phyloP scores from a whole-genome alignment of 1,284 basidiomycete species.

The Austroboletus rostrupii region DNA sequence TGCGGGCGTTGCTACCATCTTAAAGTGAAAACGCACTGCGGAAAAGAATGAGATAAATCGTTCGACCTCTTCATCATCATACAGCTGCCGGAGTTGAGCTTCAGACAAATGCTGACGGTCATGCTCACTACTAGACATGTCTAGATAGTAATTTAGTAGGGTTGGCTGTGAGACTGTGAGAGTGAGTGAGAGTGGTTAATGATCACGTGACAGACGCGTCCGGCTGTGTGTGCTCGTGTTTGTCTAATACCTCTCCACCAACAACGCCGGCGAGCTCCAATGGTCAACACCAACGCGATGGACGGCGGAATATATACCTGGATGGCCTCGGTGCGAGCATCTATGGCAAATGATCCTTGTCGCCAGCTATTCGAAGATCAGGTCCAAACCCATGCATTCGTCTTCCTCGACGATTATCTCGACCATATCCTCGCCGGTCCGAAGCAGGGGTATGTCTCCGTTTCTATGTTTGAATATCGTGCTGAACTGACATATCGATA shows the following conservation, averaged over 20 bases:
- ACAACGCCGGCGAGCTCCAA: slow-evolving; percentile 6
- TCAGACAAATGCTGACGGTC: slow-evolving; percentile 26
- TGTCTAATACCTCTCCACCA: background rate
- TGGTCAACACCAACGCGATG: slow-evolving; percentile 12
- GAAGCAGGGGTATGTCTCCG: slow-evolving; percentile 51
- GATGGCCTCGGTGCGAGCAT: slow-evolving; percentile 61
- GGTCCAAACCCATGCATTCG: slow-evolving; percentile 68
- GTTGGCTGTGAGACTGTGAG: too few relatives aligned
- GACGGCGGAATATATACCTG: slow-evolving; percentile 48
- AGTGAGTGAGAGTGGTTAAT: slow-evolving; percentile 3
- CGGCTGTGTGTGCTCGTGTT: slow-evolving; percentile 13
- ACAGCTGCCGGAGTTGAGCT: slow-evolving; percentile 48
- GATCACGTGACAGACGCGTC: slow-evolving; percentile 31
- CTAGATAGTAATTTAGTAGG: background rate
- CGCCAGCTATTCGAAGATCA: slow-evolving; percentile 66
- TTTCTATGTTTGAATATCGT: background rate
- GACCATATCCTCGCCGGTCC: slow-evolving; percentile 64
- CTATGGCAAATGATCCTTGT: slow-evolving; percentile 69
- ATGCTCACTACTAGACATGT: slow-evolving; percentile 14
- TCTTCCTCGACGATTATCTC: slow-evolving; percentile 74
- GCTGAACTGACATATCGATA: slow-evolving; percentile 25
- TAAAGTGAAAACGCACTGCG: slow-evolving; percentile 36
- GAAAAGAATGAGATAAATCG: slow-evolving; percentile 56
- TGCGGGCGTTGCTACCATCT: background rate
- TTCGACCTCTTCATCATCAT: slow-evolving; percentile 62